These are phyloP conservation scores for Fagus crenata DNA, from an alignment of 306 rosid species.

Conservation along the genomic window DNA sequence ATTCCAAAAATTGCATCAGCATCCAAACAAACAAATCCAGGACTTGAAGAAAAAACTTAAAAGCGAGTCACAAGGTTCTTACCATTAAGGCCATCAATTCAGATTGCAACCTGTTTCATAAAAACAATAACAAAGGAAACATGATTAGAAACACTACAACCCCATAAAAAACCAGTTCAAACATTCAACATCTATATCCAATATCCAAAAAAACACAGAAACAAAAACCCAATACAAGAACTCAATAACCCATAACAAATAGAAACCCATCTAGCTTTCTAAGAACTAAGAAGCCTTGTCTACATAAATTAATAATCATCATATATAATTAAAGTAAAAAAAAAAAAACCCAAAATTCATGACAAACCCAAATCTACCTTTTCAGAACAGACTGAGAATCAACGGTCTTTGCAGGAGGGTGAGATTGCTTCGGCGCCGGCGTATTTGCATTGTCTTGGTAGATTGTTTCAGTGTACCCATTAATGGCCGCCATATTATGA, in stretches of 20 bases:
- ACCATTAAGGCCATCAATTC: conserved; percentile 98
- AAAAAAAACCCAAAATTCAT: neutral
- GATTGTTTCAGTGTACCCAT: conserved; percentile 44
- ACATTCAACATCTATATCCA: neutral
- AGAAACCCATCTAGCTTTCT: neutral
- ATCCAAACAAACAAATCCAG: neutral
- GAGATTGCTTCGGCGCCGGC: conserved; percentile 46
- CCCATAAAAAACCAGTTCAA: neutral
- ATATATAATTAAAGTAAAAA: neutral
- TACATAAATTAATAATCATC: neutral
- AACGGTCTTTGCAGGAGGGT: conserved; percentile 50
- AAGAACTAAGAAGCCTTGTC: neutral
- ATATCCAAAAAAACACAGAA: neutral
- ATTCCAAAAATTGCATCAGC: neutral
- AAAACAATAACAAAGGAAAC: neutral
- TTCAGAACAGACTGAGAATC: conserved; percentile 87
- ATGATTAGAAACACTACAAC: conserved; percentile 26
- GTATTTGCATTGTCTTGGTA: conserved; percentile 38
- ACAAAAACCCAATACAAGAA: neutral
- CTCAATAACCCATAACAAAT: neutral
- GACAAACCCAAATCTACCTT: conserved; percentile 38
- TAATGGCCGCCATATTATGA: conserved; percentile 52
- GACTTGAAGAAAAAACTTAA: neutral
- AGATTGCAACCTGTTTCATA: conserved; percentile 75
- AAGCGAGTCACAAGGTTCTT: conserved; percentile 18